Evolutionary conservation across 2,329 filamentous ascomycete species (phyloP).

Genomic region (Blastomyces gilchristii): DNA sequence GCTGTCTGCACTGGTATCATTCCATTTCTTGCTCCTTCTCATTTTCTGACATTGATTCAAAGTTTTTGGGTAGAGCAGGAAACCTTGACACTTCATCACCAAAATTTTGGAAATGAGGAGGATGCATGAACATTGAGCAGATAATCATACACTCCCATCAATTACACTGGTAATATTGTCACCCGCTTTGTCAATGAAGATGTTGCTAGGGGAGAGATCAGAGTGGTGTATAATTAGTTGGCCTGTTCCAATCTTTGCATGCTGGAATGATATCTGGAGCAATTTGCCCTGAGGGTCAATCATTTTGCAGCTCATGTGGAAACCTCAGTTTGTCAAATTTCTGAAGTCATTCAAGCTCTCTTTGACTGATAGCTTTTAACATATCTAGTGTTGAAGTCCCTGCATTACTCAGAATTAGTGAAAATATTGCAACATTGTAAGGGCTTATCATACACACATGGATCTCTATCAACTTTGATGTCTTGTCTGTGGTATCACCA

Average conservation of each 20-base stretch:
- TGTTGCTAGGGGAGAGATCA: constrained; percentile 12
- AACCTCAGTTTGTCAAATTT: not conserved
- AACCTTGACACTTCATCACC: constrained; percentile 10
- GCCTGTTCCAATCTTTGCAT: constrained; percentile 24
- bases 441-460: constrained; percentile 2
- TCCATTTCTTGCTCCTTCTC: not conserved
- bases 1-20: not conserved
- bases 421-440: not conserved
- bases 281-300: not conserved
- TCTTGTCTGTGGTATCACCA: constrained; percentile 4
- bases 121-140: constrained; percentile 27
- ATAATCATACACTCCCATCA: constrained; percentile 19
- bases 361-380: not conserved
- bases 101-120: constrained; percentile 30
- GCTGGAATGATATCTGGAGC: constrained; percentile 1
- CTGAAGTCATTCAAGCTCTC: not conserved
- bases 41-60: not conserved
- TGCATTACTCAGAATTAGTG: not conserved
- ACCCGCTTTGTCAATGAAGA: constrained; percentile 6
- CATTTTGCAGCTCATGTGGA: too few relatives aligned
- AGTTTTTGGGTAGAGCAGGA: not conserved
- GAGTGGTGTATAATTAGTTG: constrained; percentile 9
- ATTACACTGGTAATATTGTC: constrained; percentile 9
- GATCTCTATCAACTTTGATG: not conserved
- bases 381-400: not conserved